These are phyloP conservation scores for Cryphonectria japonica DNA, from an alignment of 2,329 filamentous ascomycete species.

Conservation along the genomic window DNA sequence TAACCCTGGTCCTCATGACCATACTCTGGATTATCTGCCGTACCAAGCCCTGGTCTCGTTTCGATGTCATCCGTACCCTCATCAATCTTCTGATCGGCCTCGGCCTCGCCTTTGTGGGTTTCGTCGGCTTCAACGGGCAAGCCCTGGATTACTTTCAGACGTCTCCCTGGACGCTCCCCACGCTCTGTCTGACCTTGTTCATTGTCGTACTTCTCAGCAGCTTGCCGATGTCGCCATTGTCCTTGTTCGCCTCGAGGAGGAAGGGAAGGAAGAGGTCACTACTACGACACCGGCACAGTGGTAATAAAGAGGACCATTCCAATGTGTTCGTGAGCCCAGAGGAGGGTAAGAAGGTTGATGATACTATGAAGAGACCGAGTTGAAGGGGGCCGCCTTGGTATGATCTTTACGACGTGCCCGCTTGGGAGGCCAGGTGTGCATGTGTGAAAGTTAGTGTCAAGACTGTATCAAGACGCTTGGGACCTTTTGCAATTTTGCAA, in stretches of 20 bases:
- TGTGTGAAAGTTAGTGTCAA: no score
- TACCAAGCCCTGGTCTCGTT: slow-evolving; percentile 27
- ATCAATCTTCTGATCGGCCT: slow-evolving; percentile 33
- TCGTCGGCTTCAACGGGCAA: slow-evolving; percentile 29
- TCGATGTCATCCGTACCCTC: slow-evolving; percentile 31
- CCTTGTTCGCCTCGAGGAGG: slow-evolving; percentile 26
- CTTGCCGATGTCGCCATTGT: slow-evolving; percentile 30
- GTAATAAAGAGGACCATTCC: background rate
- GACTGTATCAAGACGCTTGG: no score
- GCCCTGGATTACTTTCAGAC: slow-evolving; percentile 17
- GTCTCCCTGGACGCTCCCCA: slow-evolving; percentile 36
- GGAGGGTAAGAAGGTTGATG: background rate
- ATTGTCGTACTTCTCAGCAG: slow-evolving; percentile 34
- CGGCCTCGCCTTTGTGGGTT: slow-evolving; percentile 32
- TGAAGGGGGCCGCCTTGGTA: background rate
- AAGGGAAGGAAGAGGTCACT: no score
- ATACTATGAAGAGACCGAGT: background rate
- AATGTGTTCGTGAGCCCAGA: background rate
- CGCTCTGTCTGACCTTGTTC: slow-evolving; percentile 34
- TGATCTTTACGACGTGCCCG: no score
- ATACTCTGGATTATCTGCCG: slow-evolving; percentile 31
- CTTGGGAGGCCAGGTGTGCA: no score
- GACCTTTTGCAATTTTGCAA: no score
- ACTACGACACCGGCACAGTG: background rate
- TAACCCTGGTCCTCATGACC: slow-evolving; percentile 34